Evolutionary conservation across 371 early-diverging fungal genomes (phyloP), one percentile per base, ranked within the genome.

Genomic region (Fennellomyces sp.): DNA sequence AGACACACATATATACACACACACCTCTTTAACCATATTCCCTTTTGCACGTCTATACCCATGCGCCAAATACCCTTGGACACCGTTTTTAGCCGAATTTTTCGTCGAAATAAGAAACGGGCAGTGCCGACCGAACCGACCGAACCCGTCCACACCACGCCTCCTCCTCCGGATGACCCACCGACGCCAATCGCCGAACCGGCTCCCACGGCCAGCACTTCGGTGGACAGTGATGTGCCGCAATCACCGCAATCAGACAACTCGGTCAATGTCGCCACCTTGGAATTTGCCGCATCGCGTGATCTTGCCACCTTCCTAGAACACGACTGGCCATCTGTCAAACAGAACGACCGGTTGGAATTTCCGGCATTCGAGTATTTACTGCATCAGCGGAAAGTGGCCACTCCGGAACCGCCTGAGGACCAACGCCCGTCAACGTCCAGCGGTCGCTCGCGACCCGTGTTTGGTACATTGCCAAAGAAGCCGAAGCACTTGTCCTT

Each of bases 281-380:
- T 50, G 26, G 51, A 50, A 50, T 50, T 50, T 19, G 31, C 26
- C 21, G 51, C 28, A 8, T 50, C 51, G 7, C 51, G 51, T 31
- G 51, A 50, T 30, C 17, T 50, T 7, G 51, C 19, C 17, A 28
- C 3, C 15, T 50, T 50, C 12, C 29, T 50, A 2, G 51, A 31
- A 3, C 26, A 23, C 17, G 51, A 23, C 23, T 50, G 51, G 30
- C 29, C 51, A 50, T 31, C 51, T 28, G 30, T 31, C 51, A 50
- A 45, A 45, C 17, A 45, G n/a, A 17, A n/a, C 4, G 5, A 45
- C 10, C 19, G 23, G 23, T 45, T 31, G 51, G 3, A 27, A 28
- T 50, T 50, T 50, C 51, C 51, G 23, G n/a, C 11, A 28, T 50
- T 50, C 17, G 51, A 50, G 29, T 50, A 50, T 19, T 31, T 50